A percentile compares a stretch with the other conserved stretches of the same genome.
phyloP scores from a whole-genome alignment of 192 early-diverging fungal species.

The Backusella tuberculispora region DNA sequence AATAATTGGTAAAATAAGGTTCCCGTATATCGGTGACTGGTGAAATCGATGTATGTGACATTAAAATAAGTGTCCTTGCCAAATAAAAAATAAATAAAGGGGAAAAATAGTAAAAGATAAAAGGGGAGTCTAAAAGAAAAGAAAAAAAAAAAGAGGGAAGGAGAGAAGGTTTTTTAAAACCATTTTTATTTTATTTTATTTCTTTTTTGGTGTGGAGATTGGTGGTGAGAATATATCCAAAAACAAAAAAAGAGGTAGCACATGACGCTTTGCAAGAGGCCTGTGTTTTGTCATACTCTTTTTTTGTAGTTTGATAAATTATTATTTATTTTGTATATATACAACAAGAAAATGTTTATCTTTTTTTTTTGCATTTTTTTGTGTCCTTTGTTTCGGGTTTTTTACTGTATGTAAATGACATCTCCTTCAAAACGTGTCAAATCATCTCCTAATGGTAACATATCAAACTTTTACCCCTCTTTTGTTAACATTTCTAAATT shows the following conservation, averaged over 20 bases:
- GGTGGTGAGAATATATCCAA: background rate
- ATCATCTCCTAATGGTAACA: conserved; percentile 8
- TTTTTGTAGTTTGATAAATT: no score
- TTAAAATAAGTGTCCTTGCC: background rate
- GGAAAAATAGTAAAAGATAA: background rate
- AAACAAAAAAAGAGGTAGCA: background rate
- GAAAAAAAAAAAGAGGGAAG: background rate
- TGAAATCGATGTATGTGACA: conserved; percentile 13
- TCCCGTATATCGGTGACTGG: conserved; percentile 3
- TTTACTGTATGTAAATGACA: conserved; percentile 8
- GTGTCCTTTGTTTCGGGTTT: background rate
- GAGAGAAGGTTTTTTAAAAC: background rate
- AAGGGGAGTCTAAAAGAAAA: background rate
- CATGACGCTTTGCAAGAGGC: background rate
- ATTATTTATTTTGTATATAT: background rate
- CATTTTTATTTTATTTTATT: background rate
- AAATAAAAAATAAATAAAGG: background rate
- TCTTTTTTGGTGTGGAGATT: background rate
- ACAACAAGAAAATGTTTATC: background rate
- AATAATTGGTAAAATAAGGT: conserved; percentile 11
- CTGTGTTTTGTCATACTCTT: conserved; percentile 1
- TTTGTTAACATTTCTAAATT: conserved; percentile 12
- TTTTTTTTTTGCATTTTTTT: no score
- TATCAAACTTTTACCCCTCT: background rate
- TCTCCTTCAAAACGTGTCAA: conserved; percentile 13